Base-by-base conservation (phyloP, 345 rosid species). In the Excoecaria agallocha region DNA sequence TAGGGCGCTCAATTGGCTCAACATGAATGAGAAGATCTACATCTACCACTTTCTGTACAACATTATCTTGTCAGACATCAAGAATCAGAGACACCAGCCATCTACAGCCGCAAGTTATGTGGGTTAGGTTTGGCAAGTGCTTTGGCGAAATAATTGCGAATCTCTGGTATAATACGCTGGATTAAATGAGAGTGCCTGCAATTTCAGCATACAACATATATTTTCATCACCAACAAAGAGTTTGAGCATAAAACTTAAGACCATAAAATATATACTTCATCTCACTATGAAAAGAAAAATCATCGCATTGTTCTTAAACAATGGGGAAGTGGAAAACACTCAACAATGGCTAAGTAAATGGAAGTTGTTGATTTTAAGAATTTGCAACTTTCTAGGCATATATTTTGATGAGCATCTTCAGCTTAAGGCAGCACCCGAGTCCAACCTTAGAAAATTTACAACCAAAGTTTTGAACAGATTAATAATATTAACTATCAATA, bases 121-220 rank as follows among this genome's bases (percentile, higher is more conserved):
- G 84, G 87, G 83, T 88, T 85, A 85, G 88, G 82, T 82, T 85
- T 91, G 68, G 89, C 78, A 71, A 90, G 89, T 71, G 91, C 89
- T 79, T 86, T 91, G 63, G 84, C 78, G 74, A 93, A 93, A 82
- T 91, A 91, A 83, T 82, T 84, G 68, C 86, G 89, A 73, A 93
- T 91, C 86, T 93, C 97, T 0, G 93, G 98, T 71, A 89, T 67
- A 54, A 89, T 91, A 2, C 88, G 79, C 80, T 89, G 91, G 82
- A 91, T 86, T 79, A 91, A 84, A 76, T 91, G 86, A 64, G 83
- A 80, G 66, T 86, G 93, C 86, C 86, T 84, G 86, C 79, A 76
- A 76, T 48, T 46, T 38, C 56, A 41, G 12, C 56, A 39, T 10
- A 3, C 20, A 17, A 41, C 13, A 59, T 41, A 67, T 19, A 64